phyloP scores from a whole-genome alignment of 352 stramenopile genomes.

The Globisporangium polare region DNA sequence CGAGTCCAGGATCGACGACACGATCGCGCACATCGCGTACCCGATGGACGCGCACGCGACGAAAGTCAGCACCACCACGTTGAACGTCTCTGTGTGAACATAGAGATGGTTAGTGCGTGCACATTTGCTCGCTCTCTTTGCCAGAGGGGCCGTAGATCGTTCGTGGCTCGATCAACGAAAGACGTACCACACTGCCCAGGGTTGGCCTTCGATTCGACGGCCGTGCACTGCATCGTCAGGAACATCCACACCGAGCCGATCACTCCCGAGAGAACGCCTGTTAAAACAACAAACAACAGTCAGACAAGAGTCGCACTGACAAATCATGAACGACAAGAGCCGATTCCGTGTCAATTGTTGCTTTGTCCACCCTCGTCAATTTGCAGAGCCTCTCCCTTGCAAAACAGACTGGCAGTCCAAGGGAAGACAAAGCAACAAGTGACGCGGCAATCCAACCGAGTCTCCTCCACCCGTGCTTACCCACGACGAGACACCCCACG shows the following conservation, averaged over 20 bases:
- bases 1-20: slow-evolving; percentile 81
- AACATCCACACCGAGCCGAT: slow-evolving; percentile 73
- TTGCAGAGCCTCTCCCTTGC: too few species aligned
- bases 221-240: slow-evolving; percentile 64
- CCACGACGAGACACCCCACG: slow-evolving; percentile 71
- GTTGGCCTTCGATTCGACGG: slow-evolving; percentile 31
- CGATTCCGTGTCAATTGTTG: background rate
- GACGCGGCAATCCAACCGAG: background rate
- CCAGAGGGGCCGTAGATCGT: too few species aligned
- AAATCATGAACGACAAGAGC: background rate
- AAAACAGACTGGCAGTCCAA: background rate
- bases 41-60: slow-evolving; percentile 64
- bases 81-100: slow-evolving; percentile 67
- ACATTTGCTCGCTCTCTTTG: background rate
- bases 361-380: background rate
- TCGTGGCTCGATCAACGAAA: too few species aligned
- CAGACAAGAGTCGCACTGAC: background rate
- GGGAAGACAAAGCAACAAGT: background rate
- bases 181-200: slow-evolving; percentile 60
- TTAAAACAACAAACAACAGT: slow-evolving; percentile 4
- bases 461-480: slow-evolving; percentile 25
- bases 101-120: slow-evolving; percentile 7
- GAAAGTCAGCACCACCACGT: slow-evolving; percentile 77
- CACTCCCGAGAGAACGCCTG: slow-evolving; percentile 66
- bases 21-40: slow-evolving; percentile 83